Base-by-base conservation (phyloP, 148 eudicot species). In the Camellia lanceoleosa region DNA sequence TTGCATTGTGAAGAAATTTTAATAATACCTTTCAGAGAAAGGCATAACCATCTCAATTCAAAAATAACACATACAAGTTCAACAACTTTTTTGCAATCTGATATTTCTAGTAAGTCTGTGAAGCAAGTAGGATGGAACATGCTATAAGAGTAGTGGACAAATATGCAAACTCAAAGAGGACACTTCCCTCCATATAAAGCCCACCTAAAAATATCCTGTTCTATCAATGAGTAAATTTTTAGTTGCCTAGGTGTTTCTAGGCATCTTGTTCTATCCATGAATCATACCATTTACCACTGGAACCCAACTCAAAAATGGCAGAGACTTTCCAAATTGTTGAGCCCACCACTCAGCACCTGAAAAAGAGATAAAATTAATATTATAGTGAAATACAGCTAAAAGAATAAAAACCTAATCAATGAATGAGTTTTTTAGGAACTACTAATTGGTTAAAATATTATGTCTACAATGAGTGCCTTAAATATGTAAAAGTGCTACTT, bases 291-390 rank as follows among this genome's bases (percentile, higher is more conserved):
- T 94, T 41, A 92, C 6, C 80, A 87, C 75, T 5, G 99, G 99
- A 82, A 97, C 82, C 99, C 99, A 94, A 79, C 85, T 90, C 78
- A 97, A 82, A 79, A 94, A 85, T 6, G 99, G 95, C 75, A 96
- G 63, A 62, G 94, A 90, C 84, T 83, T 81, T 75, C 97, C 99
- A 79, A 93, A 86, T 41, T 85, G 85, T 82, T 90, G 97, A 82
- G 89, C 94, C 99, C 98, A 96, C 98, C 98, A 97, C 81, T 92
- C 94, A 74, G 97, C 88, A 81, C 98, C 98, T 97, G 84, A 80
- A 73, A 87, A 73, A 63, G 43, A 58, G 68, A 58, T 1, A 69
- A 30, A 7, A 70, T 46, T 20, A 9, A 42, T 20, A 44, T 42
- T 11, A 19, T 56, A 1, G 49, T 41, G 23, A 64, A 73, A 47